Evolutionary conservation across 768 basidiomycete genomes (phyloP).

Genomic region (Collybia nuda): DNA sequence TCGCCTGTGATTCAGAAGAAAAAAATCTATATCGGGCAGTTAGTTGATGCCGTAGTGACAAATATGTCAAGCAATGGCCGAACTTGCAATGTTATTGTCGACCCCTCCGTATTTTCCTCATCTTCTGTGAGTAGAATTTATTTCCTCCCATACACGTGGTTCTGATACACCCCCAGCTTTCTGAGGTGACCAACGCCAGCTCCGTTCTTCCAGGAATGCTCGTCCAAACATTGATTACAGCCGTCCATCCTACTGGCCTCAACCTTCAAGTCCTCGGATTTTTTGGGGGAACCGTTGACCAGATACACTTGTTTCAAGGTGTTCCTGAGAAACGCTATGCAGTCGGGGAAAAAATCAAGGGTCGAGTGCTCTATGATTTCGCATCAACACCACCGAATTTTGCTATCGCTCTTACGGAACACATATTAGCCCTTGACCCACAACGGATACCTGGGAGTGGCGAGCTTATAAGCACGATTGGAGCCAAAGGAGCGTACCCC

Average conservation of each 20-base stretch:
- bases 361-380: constrained; percentile 81
- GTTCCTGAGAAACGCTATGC: constrained; percentile 45
- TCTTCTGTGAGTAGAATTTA: constrained; percentile 48
- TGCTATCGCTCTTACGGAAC: constrained; percentile 73
- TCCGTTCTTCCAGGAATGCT: constrained; percentile 87
- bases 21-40: constrained; percentile 58
- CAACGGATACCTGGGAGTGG: constrained; percentile 30
- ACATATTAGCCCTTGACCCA: constrained; percentile 58
- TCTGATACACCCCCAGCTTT: constrained; percentile 42
- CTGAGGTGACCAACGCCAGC: constrained; percentile 74
- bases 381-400: constrained; percentile 78
- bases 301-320: constrained; percentile 65
- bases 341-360: constrained; percentile 76
- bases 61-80: constrained; percentile 77
- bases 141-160: not conserved
- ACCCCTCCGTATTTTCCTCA: constrained; percentile 44
- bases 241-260: constrained; percentile 69
- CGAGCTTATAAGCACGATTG: constrained; percentile 16
- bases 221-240: constrained; percentile 81
- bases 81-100: constrained; percentile 67
- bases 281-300: constrained; percentile 88
- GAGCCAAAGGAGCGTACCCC: constrained; percentile 60
- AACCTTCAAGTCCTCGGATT: constrained; percentile 89
- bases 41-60: constrained; percentile 66
- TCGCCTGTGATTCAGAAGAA: constrained; percentile 9